Evolutionary conservation across 192 early-diverging fungal genomes (phyloP).

Genomic region (Coemansia sp.): DNA sequence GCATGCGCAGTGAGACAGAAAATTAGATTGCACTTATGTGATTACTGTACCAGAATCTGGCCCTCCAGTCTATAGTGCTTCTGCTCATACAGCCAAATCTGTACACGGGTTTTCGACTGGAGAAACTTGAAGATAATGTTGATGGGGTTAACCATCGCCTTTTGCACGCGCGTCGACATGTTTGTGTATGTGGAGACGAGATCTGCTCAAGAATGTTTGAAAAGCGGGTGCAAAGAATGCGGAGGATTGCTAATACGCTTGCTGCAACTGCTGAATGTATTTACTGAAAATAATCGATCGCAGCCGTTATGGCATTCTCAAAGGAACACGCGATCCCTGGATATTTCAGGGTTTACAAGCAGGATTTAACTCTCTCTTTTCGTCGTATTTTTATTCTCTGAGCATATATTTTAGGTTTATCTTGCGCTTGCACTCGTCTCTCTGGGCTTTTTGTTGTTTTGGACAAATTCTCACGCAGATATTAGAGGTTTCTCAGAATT

Average conservation of each 20-base stretch:
- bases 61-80: constrained; percentile 86
- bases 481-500: not conserved
- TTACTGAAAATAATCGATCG: constrained; percentile 2
- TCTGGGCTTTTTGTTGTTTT: not conserved
- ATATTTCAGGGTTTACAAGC: not conserved
- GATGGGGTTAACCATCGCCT: constrained; percentile 59
- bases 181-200: constrained; percentile 7
- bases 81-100: constrained; percentile 95
- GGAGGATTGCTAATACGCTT: not conserved
- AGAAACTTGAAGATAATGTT: constrained; percentile 96
- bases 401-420: not conserved
- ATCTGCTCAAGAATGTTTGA: not conserved
- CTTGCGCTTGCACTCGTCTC: not conserved
- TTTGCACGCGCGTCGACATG: constrained; percentile 55
- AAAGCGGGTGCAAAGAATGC: not conserved
- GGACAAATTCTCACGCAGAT: constrained; percentile 1
- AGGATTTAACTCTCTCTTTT: not conserved
- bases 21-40: not conserved
- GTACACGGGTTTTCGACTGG: constrained; percentile 87
- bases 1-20: not conserved
- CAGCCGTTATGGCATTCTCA: constrained; percentile 10
- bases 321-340: not conserved
- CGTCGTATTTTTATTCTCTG: not conserved
- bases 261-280: not conserved
- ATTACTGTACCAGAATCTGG: constrained; percentile 76